A percentile compares a stretch with the other conserved stretches of the same genome.
Conservation (phyloP, 108 stramenopile genomes). For the Cylindrotheca closterium region DNA sequence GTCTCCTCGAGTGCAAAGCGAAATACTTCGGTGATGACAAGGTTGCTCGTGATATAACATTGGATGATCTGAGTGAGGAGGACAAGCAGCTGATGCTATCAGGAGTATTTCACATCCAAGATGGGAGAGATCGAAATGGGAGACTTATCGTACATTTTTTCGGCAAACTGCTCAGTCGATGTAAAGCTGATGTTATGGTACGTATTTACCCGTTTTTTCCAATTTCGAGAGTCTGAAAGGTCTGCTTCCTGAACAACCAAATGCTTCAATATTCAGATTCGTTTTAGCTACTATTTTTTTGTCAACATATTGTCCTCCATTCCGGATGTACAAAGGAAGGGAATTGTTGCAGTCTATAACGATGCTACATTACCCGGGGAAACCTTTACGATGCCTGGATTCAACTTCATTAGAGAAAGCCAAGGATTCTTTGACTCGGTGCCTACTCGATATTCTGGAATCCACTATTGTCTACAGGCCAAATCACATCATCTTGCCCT, state of each 20-base stretch:
- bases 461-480: background rate
- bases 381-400: background rate
- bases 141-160: background rate
- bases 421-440: background rate
- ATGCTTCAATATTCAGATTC: background rate
- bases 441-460: background rate
- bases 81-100: constrained; percentile 10
- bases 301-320: background rate
- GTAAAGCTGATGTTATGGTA: background rate
- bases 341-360: background rate
- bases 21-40: constrained; percentile 9
- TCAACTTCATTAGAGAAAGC: background rate
- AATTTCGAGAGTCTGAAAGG: no score
- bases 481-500: background rate
- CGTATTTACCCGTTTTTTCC: background rate
- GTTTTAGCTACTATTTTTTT: background rate
- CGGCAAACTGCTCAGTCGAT: background rate
- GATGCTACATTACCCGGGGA: background rate
- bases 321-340: background rate
- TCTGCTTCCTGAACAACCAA: background rate
- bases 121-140: background rate
- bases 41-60: constrained; percentile 5
- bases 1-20: constrained; percentile 5
- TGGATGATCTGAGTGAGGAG: constrained; percentile 19
- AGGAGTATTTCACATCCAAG: background rate